Base-by-base conservation (phyloP, 371 early-diverging fungal species). In the Capillidium rhysosporum region DNA sequence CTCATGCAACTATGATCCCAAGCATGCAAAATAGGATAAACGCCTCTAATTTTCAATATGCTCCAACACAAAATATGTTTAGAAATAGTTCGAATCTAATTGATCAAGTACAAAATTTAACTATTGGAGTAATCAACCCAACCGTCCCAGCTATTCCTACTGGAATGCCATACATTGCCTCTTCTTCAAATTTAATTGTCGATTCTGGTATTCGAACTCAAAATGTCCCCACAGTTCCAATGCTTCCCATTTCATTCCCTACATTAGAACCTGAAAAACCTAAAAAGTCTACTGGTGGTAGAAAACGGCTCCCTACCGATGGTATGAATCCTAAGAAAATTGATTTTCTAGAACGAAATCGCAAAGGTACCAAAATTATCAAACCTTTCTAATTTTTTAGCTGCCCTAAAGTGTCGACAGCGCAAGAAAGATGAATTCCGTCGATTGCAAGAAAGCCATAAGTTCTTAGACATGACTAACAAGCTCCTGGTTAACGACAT, bases 381-480 rank as follows among this genome's bases (percentile, higher is more conserved):
- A 9, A 26, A 18, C 18, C 14, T 39, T 29, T 34, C 9, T 7
- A 31, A 51, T 18, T 2, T 34, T 10, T 16, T 67, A 61, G 81
- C 82, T 20, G 80, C 80, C 0, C 68, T 76, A 1, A 79, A 79
- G 57, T 82, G 80, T 59, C 70, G 80, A 24, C 76, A 76, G 59
- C 73, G 78, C 56, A 82, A 82, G 58, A 80, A 80, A 57, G 66
- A 72, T 56, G 75, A 74, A 68, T 58, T 80, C 21, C 60, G 65
- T 29, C 61, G 67, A 20, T 64, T 79, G 46, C 76, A 82, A 52
- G 57, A 60, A 16, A 72, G 70, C 7, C 70, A 76, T n/a, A 76
- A 76, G 46, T 59, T 52, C 34, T 59, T 77, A 47, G 53, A 67
- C 1, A 26, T 24, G 8, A 73, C 77, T 39, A 79, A 79, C 56